Base-by-base conservation (phyloP, 176 grass and related monocot species). In the Panicum miliaceum region DNA sequence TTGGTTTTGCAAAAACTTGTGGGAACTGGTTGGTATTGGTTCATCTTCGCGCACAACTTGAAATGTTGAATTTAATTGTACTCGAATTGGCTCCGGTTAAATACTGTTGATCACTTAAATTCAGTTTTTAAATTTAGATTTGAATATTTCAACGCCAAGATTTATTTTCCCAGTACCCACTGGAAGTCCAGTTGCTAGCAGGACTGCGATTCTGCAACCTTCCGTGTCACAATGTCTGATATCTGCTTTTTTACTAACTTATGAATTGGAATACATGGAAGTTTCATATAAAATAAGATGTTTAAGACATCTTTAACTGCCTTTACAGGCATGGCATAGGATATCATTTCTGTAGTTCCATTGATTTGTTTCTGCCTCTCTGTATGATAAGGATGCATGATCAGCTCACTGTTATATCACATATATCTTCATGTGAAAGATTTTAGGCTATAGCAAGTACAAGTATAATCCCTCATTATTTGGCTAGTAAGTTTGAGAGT, bases 1-100 rank as follows among this genome's bases (percentile, higher is more conserved):
- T 57, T 43, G n/a, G n/a, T 58, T 59, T 77, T 27, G 5, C 50
- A 57, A 71, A 81, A 58, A 38, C 62, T 81, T 48, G 34, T 27
- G 7, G 63, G 4, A 12, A 18, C 36, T 23, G 61, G 7, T 77
- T 59, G 6, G 52, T 65, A 10, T 37, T 67, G 45, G 19, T 36
- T 66, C 19, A 67, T 5, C 29, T 52, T 57, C 46, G 37, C 0
- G 0, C 19, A 25, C 16, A 53, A 22, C 27, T 52, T 67, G 47
- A 51, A 48, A 0, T 47, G 6, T n/a, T 13, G 4, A 25, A 40
- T 80, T 53, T 43, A 18, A 54, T 52, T n/a, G 62, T 22, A 52
- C 19, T 16, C 22, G 12, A 35, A 65, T 48, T 67, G 35, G 4
- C 34, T 3, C 19, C 18, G 13, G 12, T 32, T 13, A 67, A 51